Base-by-base conservation (phyloP, 306 rosid genomes). In the Ammopiptanthus mongolicus region DNA sequence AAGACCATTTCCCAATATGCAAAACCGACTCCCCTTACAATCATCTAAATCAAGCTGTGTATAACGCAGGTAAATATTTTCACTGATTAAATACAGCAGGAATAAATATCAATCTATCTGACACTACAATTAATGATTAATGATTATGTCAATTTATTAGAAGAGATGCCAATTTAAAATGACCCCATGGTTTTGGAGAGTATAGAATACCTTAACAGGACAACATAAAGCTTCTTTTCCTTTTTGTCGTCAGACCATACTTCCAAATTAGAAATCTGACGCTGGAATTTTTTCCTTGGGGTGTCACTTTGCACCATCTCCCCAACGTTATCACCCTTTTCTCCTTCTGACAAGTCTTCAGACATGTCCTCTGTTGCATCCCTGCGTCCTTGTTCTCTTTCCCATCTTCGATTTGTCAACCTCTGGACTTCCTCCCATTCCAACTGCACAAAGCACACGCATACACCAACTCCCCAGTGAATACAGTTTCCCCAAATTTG, bases 321-420 rank as follows among this genome's bases (percentile, higher is more conserved):
- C 8, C 73, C 87, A 55, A 86, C 2, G 59, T 19, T 29, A 52
- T 93, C 97, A 39, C 97, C 96, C 76, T 84, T 91, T 69, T 91
- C 97, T 71, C 93, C 96, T 84, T 93, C 98, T 0, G 98, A 93
- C 46, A 91, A 86, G 77, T 93, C 97, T 50, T 93, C 98, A 2
- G 93, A 88, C 91, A 93, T 78, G 73, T 93, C 97, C 70, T 89
- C 98, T 0, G 97, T 86, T 5, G 88, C 96, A 51, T 93, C 97
- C 74, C 76, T 85, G 47, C 84, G 89, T 42, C 91, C 98, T 79
- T 69, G 96, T 79, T 93, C 98, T 76, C 98, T 73, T 83, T 93
- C 98, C 96, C 86, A 73, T 76, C 89, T 89, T 28, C 96, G 86
- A 34, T 65, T 52, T 0, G 93, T 63, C 34, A 42, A 51, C 78